Evolutionary conservation across 2,329 filamentous ascomycete species (phyloP).

Genomic region (Calonectria honghensis): DNA sequence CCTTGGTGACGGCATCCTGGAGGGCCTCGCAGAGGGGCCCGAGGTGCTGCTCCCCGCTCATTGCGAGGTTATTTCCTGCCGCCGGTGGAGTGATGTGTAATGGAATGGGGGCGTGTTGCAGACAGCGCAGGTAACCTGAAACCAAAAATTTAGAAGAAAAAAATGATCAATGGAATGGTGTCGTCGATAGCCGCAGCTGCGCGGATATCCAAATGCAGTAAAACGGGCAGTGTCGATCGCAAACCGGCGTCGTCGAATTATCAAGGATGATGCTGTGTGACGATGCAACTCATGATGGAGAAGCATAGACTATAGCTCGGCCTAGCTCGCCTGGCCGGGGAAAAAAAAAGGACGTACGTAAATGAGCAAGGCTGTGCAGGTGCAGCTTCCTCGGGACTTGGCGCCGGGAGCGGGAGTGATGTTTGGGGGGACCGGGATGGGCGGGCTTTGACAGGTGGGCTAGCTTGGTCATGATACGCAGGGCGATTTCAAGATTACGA

Average conservation of each 20-base stretch:
- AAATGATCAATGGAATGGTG: background rate
- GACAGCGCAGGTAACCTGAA: background rate
- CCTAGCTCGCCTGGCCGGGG: background rate
- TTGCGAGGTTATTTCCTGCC: background rate
- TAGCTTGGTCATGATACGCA: conserved; percentile 1
- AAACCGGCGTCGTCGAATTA: background rate
- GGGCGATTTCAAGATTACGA: conserved; percentile 16
- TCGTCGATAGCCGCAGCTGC: background rate
- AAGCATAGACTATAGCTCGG: background rate
- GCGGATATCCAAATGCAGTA: conserved; percentile 10
- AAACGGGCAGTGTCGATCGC: conserved; percentile 19
- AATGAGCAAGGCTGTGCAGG: conserved; percentile 17
- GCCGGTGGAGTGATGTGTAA: conserved; percentile 29
- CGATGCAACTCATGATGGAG: conserved; percentile 2
- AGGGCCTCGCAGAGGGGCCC: conserved; percentile 47
- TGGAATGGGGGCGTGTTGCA: background rate
- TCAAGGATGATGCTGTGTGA: conserved; percentile 26
- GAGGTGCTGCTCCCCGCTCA: conserved; percentile 22
- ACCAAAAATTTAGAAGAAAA: background rate
- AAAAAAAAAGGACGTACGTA: background rate
- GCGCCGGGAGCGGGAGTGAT: conserved; percentile 5
- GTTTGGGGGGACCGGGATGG: conserved; percentile 15
- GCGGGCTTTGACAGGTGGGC: conserved; percentile 22
- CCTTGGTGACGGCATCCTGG: conserved; percentile 45
- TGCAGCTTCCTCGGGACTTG: conserved; percentile 21